Evolutionary conservation across 345 rosid genomes (phyloP).

Genomic region (Populus tremula): DNA sequence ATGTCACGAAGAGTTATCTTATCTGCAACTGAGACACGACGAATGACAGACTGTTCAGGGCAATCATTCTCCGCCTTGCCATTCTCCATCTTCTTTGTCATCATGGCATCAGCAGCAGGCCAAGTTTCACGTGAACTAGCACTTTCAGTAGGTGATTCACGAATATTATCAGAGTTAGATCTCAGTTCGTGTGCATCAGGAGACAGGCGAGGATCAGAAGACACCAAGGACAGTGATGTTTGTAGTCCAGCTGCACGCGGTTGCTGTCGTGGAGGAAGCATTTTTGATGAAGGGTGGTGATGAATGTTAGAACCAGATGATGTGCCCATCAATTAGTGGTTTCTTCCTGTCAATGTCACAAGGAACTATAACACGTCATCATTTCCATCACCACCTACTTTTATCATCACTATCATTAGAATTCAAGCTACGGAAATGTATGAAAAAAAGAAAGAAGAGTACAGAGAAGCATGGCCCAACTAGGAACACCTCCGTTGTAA

Average conservation of each 20-base stretch:
- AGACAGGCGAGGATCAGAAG: slow-evolving; percentile 64
- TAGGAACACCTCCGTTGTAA: no score
- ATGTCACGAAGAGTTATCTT: slow-evolving; percentile 77
- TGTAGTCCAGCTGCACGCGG: slow-evolving; percentile 57
- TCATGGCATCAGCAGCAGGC: slow-evolving; percentile 66
- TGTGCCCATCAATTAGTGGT: slow-evolving; percentile 57
- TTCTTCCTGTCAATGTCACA: background rate
- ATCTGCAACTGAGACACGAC: slow-evolving; percentile 59
- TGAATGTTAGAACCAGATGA: slow-evolving; percentile 85
- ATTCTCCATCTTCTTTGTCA: slow-evolving; percentile 64
- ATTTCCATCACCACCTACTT: background rate
- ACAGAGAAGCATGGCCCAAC: background rate
- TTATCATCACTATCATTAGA: background rate
- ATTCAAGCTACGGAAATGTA: background rate
- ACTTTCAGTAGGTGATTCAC: slow-evolving; percentile 95
- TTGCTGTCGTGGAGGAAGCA: slow-evolving; percentile 94
- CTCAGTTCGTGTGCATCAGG: slow-evolving; percentile 60
- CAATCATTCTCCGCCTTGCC: slow-evolving; percentile 63
- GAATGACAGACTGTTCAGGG: slow-evolving; percentile 66
- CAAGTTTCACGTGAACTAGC: slow-evolving; percentile 95
- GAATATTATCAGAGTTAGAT: slow-evolving; percentile 65
- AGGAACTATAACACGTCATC: background rate
- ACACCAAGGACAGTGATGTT: slow-evolving; percentile 60
- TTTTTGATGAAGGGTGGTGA: slow-evolving; percentile 53
- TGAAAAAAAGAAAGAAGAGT: background rate